Percentiles rank a stretch among this genome's conserved stretches.
Evolutionary conservation across 164 flowering plant genomes (phyloP).

Genomic region (Sedum album): DNA sequence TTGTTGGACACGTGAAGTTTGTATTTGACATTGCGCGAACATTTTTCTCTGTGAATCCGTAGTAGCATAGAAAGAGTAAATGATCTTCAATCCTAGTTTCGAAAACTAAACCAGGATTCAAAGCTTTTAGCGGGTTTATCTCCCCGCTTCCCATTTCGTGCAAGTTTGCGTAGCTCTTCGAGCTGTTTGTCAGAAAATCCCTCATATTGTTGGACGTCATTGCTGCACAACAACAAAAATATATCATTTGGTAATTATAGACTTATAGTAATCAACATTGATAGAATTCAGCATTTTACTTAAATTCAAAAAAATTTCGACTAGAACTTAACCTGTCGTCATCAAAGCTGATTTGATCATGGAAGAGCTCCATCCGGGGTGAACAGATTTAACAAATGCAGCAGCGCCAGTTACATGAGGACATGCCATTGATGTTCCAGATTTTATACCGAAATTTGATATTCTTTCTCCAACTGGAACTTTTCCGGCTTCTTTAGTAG

Average conservation of each 20-base stretch:
- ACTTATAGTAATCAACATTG: no score
- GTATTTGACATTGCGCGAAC: conserved; percentile 36
- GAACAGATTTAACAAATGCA: conserved; percentile 53
- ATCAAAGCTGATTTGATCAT: conserved; percentile 80
- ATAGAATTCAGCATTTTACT: background rate
- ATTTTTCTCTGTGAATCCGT: conserved; percentile 43
- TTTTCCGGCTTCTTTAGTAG: conserved; percentile 23
- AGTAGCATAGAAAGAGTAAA: conserved; percentile 58
- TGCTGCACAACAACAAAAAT: conserved; percentile 30
- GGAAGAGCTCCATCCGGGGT: conserved; percentile 49
- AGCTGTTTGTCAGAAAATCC: conserved; percentile 37
- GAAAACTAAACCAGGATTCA: conserved; percentile 68
- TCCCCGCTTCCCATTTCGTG: conserved; percentile 76
- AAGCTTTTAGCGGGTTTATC: conserved; percentile 54
- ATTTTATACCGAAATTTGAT: conserved; percentile 35
- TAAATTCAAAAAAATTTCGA: background rate
- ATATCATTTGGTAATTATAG: background rate
- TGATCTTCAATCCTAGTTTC: conserved; percentile 51
- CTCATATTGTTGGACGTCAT: conserved; percentile 40
- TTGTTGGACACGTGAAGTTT: conserved; percentile 50
- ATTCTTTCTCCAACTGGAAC: conserved; percentile 30
- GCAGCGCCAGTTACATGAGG: conserved; percentile 82
- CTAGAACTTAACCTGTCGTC: conserved; percentile 55
- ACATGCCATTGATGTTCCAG: conserved; percentile 92
- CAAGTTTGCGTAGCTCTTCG: conserved; percentile 39